A percentile compares a stretch with the other conserved stretches of the same genome.
These are phyloP conservation scores for Calamus simplicifolius DNA, from an alignment of 176 grass and related monocot genomes.

Conservation along the genomic window DNA sequence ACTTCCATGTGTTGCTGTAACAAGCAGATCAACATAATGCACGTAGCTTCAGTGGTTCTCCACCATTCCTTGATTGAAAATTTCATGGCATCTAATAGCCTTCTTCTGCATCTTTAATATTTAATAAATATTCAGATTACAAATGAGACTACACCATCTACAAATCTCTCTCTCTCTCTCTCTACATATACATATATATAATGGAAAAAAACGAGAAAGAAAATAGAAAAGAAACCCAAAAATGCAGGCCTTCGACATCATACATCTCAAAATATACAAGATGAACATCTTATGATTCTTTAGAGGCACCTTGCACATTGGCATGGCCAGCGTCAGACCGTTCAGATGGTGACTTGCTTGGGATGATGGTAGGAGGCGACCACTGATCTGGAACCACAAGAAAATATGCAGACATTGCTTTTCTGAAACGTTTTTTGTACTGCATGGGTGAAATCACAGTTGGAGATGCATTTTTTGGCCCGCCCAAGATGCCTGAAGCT, in stretches of 20 bases:
- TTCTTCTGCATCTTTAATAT: not conserved
- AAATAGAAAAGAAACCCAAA: not conserved
- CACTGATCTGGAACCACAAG: slow-evolving; percentile 96
- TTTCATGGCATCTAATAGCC: not conserved
- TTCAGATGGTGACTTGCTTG: slow-evolving; percentile 24
- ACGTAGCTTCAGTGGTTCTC: not conserved
- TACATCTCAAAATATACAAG: slow-evolving; percentile 8
- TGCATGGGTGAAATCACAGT: slow-evolving; percentile 92
- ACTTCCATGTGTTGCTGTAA: too few species aligned
- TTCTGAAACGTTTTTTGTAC: slow-evolving; percentile 93
- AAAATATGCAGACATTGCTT: slow-evolving; percentile 97
- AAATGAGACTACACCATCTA: not conserved
- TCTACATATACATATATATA: not conserved
- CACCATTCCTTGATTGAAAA: not conserved
- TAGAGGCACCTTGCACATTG: slow-evolving; percentile 30
- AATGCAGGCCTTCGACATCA: slow-evolving; percentile 4
- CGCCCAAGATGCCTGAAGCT: slow-evolving; percentile 74
- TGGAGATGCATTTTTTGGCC: slow-evolving; percentile 59
- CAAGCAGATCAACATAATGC: not conserved
- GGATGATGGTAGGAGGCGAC: slow-evolving; percentile 49
- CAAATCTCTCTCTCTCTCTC: not conserved
- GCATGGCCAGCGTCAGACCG: slow-evolving; percentile 30
- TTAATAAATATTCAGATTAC: not conserved
- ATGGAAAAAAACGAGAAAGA: not conserved
- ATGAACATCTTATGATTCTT: slow-evolving; percentile 14